These are phyloP conservation scores for Wickerhamomyces alni DNA, from an alignment of 805 yeast genomes.

Conservation along the genomic window DNA sequence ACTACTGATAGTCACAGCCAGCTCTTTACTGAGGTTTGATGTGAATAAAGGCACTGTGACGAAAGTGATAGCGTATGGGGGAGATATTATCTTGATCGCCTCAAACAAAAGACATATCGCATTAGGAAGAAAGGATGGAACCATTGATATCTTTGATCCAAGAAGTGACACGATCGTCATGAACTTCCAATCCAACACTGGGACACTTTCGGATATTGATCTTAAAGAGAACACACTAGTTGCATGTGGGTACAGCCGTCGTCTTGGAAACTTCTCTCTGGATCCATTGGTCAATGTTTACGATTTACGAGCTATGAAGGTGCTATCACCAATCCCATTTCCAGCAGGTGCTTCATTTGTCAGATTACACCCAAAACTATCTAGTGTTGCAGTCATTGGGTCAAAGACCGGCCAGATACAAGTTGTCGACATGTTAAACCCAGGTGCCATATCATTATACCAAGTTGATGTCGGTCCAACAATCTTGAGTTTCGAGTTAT, in stretches of 20 bases:
- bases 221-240: slow-evolving; percentile 60
- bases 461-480: slow-evolving; percentile 52
- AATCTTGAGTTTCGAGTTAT: slow-evolving; percentile 26
- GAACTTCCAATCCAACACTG: slow-evolving; percentile 53
- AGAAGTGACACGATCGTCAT: slow-evolving; percentile 39
- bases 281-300: slow-evolving; percentile 83
- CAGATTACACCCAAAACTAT: slow-evolving; percentile 78
- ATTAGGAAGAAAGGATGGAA: slow-evolving; percentile 54
- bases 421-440: slow-evolving; percentile 77
- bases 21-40: slow-evolving; percentile 38
- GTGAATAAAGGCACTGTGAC: slow-evolving; percentile 31
- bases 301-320: slow-evolving; percentile 67
- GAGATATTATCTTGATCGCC: slow-evolving; percentile 41
- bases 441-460: slow-evolving; percentile 56
- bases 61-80: slow-evolving; percentile 34
- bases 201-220: slow-evolving; percentile 58
- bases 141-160: slow-evolving; percentile 61
- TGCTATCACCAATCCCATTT: slow-evolving; percentile 76
- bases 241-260: slow-evolving; percentile 74
- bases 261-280: slow-evolving; percentile 48
- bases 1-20: slow-evolving; percentile 37
- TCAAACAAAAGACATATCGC: slow-evolving; percentile 49
- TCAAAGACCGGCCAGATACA: slow-evolving; percentile 80
- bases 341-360: slow-evolving; percentile 87
- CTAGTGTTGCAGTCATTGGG: slow-evolving; percentile 69